Evolutionary conservation across 2,329 filamentous ascomycete species (phyloP).

Genomic region (Fusarium papillatum): DNA sequence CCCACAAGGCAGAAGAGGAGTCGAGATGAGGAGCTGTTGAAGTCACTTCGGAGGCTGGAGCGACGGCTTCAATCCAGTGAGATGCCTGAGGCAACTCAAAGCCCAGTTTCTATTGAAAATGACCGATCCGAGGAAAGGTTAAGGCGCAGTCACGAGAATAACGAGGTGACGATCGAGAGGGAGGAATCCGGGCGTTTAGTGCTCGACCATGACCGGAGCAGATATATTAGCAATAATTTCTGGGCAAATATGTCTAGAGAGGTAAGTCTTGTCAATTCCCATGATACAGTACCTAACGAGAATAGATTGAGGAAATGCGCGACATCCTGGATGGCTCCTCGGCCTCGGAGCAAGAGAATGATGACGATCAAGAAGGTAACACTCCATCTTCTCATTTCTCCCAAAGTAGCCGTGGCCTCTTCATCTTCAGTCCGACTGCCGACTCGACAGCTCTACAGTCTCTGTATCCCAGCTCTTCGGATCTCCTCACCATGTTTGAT

Average conservation of each 20-base stretch:
- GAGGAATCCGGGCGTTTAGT: not conserved
- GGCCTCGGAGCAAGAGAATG: not conserved
- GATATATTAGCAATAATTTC: slow-evolving; percentile 1
- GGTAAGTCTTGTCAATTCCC: not conserved
- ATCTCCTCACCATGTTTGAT: not conserved
- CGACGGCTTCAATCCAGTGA: not conserved
- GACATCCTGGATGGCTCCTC: not conserved
- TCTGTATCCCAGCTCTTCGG: slow-evolving; percentile 1
- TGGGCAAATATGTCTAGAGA: slow-evolving; percentile 4
- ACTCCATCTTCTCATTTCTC: not conserved
- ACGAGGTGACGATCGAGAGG: not conserved
- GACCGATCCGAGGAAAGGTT: not conserved
- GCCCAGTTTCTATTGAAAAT: not conserved
- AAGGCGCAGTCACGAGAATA: not conserved
- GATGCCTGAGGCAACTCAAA: not conserved
- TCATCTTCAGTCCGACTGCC: not conserved
- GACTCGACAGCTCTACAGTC: not conserved
- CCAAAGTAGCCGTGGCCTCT: not conserved
- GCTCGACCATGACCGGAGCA: not conserved
- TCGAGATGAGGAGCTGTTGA: not conserved
- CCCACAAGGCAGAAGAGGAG: not conserved
- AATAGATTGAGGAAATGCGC: slow-evolving; percentile 1
- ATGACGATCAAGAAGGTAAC: not conserved
- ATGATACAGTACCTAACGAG: not conserved
- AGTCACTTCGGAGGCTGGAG: not conserved